Percentiles rank a stretch among this genome's conserved stretches.
Conservation (phyloP, 768 basidiomycete species). For the Psilocybe tampanensis region DNA sequence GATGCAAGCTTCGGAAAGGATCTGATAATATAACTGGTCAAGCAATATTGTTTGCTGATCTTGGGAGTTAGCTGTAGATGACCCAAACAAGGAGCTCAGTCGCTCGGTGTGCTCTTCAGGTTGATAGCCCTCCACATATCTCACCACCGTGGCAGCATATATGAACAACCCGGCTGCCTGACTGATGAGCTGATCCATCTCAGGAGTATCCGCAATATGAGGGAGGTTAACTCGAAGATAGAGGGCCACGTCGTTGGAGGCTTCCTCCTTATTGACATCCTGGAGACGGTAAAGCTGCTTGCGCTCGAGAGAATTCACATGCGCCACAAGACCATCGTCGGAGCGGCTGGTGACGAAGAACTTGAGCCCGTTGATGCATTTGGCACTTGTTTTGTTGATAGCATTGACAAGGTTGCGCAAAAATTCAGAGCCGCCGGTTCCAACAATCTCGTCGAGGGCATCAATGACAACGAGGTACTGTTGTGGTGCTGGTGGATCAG, state of each 20-base stretch:
- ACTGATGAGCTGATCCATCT: constrained; percentile 13
- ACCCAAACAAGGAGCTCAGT: too few species aligned
- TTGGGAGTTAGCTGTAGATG: too few species aligned
- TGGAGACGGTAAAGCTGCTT: constrained; percentile 15
- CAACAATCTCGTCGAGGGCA: constrained; percentile 26
- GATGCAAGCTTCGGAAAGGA: too few species aligned
- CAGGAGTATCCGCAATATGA: not conserved
- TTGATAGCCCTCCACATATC: not conserved
- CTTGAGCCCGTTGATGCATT: constrained; percentile 17
- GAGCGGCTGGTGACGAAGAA: constrained; percentile 27
- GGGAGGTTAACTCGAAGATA: constrained; percentile 10
- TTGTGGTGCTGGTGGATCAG: not conserved
- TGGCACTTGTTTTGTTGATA: not conserved
- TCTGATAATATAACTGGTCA: too few species aligned
- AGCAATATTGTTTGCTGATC: too few species aligned
- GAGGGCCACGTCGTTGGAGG: constrained; percentile 1
- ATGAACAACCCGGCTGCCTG: constrained; percentile 28
- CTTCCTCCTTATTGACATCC: constrained; percentile 11
- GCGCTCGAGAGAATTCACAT: constrained; percentile 10
- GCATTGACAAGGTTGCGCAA: constrained; percentile 12
- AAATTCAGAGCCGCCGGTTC: constrained; percentile 11
- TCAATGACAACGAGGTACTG: constrained; percentile 24
- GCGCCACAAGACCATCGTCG: constrained; percentile 17
- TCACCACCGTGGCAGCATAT: constrained; percentile 28
- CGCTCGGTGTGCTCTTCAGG: too few species aligned